Base-by-base conservation (phyloP, 495 filamentous ascomycete genomes). In the Coniosporium apollinis region DNA sequence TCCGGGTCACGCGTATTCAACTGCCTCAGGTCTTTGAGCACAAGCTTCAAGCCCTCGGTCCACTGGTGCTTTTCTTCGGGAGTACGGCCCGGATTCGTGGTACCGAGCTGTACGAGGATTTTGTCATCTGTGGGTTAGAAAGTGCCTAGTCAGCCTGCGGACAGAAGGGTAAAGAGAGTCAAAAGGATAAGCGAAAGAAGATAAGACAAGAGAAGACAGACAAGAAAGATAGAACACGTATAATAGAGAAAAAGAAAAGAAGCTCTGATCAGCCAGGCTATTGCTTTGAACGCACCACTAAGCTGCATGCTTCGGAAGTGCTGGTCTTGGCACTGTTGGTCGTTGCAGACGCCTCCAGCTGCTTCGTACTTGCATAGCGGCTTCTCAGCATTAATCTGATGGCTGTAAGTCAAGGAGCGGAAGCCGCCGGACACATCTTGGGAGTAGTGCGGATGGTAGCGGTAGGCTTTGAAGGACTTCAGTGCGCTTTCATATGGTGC, bases 341-440 rank as follows among this genome's bases (percentile, higher is more conserved):
- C 72, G 41, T 86, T 82, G 57, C 89, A 97, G 36, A 69, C 63
- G 33, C 82, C 77, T 21, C 76, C 79, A 22, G 64, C 60, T 42
- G 79, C 52, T 49, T 91, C 84, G 47, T 65, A 76, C 1, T 64
- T 72, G 54, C 89, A 96, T 14, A 96, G 38, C 32, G 66, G 67
- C 41, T 65, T 74, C 43, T 69, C 64, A 5, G 78, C 59, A 49
- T 94, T 69, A 52, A 96, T 87, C 37, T 70, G 72, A 56, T 87
- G 74, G 54, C 82, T 94, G 61, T 86, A 96, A 29, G 82, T 94
- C 66, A 91, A 62, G 43, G 91, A 96, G 55, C 74, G 76, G 52
- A 82, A 75, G 34, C 85, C 86, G 46, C 71, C 74, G 35, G 74
- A 50, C 41, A 89, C 75, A 28, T 72, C 57, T 19, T 79, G 48